These are phyloP conservation scores for Corniculantispora saksenae DNA, from an alignment of 2,329 filamentous ascomycete genomes.

Conservation along the genomic window DNA sequence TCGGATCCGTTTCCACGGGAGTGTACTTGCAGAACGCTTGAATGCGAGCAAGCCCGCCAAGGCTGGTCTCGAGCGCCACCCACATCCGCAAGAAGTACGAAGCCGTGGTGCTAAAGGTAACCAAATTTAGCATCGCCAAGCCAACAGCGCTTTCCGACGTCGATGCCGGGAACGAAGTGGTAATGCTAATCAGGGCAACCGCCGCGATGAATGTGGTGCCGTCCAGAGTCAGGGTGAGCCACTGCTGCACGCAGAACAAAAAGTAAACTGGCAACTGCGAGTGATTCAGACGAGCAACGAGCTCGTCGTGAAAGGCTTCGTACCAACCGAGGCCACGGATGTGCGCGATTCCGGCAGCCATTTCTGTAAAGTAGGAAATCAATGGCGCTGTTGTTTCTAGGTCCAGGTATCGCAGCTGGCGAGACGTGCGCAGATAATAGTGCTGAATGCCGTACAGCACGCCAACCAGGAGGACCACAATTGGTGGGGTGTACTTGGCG, in stretches of 20 bases:
- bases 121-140: conserved; percentile 23
- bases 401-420: conserved; percentile 39
- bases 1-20: conserved; percentile 6
- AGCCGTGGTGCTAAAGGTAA: conserved; percentile 26
- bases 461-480: conserved; percentile 27
- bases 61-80: conserved; percentile 24
- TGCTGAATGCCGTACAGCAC: conserved; percentile 32
- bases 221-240: conserved; percentile 52
- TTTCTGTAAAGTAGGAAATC: conserved; percentile 42
- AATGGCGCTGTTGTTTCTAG: conserved; percentile 37
- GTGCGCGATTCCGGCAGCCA: conserved; percentile 44
- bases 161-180: conserved; percentile 30
- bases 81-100: not conserved
- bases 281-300: conserved; percentile 47
- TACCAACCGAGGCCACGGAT: conserved; percentile 58
- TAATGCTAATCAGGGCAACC: conserved; percentile 44
- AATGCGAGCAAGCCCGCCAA: conserved; percentile 25
- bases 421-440: conserved; percentile 37
- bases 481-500: conserved; percentile 31
- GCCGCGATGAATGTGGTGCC: conserved; percentile 47
- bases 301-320: conserved; percentile 40
- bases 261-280: conserved; percentile 58
- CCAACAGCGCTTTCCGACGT: conserved; percentile 13
- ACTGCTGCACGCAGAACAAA: conserved; percentile 54
- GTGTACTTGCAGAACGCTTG: conserved; percentile 20